Evolutionary conservation across 1,284 basidiomycete genomes (phyloP), one percentile per base, ranked within the genome.

Genomic region (Microstroma glucosiphilum): DNA sequence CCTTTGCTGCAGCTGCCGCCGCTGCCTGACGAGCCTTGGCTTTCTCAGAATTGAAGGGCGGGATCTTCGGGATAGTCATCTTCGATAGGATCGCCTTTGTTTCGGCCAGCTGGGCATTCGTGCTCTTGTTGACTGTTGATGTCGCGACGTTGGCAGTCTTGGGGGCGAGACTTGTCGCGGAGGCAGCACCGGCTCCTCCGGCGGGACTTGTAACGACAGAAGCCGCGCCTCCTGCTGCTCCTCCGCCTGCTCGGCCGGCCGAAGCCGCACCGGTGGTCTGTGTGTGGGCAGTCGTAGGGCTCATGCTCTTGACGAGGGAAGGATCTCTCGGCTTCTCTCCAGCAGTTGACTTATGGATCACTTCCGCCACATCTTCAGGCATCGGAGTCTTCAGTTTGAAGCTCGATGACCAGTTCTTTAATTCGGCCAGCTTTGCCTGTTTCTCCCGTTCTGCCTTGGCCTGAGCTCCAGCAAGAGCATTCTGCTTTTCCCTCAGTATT

Each of bases 311-410:
- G 55, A 71, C 69, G 53, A 73, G 63, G 56, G 60, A 68, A 6
- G 72, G 70, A 57, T 74, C 70, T 21, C 72, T 62, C 19, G 72
- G 72, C 66, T 71, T 77, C 62, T 70, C 70, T 40, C 68, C 69
- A 9, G 68, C 65, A 40, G 75, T 72, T 56, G 71, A 69, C 60
- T 68, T 68, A 51, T 67, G 64, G 58, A 64, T 64, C 61, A 67
- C 51, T 12, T 46, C 25, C n/a, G 96, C 88, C 59, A 97, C 85
- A 79, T 97, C 94, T 55, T 91, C 89, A 12, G 92, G 93, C 69
- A 96, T 90, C 8, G 92, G 90, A 76, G 92, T 89, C 77, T 92
- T 93, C 59, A 96, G 86, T 90, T 94, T 96, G 86, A 98, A 98
- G 68, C 82, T 89, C 78, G 89, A 85, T 70, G 90, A 91, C 82